These are phyloP conservation scores for Termitomyces sp. DNA, from an alignment of 768 basidiomycete genomes.

Conservation along the genomic window DNA sequence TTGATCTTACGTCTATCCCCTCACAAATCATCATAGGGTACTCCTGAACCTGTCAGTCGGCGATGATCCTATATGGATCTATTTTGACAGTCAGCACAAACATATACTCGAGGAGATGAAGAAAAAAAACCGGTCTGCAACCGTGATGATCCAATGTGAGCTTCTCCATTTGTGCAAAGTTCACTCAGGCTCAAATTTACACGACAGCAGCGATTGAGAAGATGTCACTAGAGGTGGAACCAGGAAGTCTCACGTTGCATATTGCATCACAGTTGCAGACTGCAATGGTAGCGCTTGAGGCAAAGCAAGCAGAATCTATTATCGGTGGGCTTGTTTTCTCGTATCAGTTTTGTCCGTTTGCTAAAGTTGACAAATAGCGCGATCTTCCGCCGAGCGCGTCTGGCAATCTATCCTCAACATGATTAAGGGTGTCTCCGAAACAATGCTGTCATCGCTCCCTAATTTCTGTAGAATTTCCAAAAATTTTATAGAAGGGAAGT, in stretches of 20 bases:
- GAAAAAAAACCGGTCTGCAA: conserved; percentile 46
- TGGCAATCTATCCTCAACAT: conserved; percentile 80
- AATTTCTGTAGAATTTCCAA: conserved; percentile 93
- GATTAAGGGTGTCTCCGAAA: conserved; percentile 85
- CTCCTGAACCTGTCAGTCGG: conserved; percentile 78
- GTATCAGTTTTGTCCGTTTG: neutral
- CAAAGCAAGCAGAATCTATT: conserved; percentile 53
- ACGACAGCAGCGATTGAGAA: conserved; percentile 43
- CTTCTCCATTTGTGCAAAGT: conserved; percentile 6
- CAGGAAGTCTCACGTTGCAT: conserved; percentile 33
- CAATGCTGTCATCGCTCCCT: conserved; percentile 76
- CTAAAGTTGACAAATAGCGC: conserved; percentile 35
- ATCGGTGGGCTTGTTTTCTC: conserved; percentile 40
- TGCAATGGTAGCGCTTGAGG: conserved; percentile 55
- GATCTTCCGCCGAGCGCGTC: conserved; percentile 63
- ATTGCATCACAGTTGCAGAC: conserved; percentile 54
- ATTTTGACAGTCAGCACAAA: conserved; percentile 89
- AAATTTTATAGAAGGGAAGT: conserved; percentile 90
- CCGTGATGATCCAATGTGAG: conserved; percentile 50
- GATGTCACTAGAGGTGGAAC: conserved; percentile 26
- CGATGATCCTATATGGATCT: conserved; percentile 94
- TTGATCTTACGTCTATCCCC: neutral
- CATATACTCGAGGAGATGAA: conserved; percentile 79
- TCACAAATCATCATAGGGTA: conserved; percentile 46
- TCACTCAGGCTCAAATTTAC: conserved; percentile 5